Evolutionary conservation across 1,284 basidiomycete genomes (phyloP).

Genomic region (Boletus mariae): DNA sequence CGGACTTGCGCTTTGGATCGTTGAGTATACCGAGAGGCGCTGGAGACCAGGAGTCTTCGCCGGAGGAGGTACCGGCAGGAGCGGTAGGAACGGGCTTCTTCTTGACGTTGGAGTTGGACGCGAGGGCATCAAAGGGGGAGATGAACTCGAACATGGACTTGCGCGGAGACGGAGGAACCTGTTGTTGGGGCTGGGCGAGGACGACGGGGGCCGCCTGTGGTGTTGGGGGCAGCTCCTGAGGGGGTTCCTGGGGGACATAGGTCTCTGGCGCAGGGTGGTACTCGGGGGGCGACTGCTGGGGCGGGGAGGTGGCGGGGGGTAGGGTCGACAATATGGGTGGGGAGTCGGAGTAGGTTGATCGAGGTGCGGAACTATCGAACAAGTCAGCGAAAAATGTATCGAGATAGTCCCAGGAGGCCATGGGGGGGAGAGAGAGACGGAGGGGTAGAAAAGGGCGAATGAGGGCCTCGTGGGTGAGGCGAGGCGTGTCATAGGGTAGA

Average conservation of each 20-base stretch:
- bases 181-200: slow-evolving; percentile 36
- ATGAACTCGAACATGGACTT: slow-evolving; percentile 81
- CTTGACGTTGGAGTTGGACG: slow-evolving; percentile 46
- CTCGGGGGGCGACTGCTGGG: slow-evolving; percentile 30
- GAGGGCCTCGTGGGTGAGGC: slow-evolving; percentile 26
- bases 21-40: slow-evolving; percentile 35
- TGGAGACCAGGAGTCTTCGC: slow-evolving; percentile 55
- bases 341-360: slow-evolving; percentile 55
- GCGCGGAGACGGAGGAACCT: slow-evolving; percentile 61
- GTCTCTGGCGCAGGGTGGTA: slow-evolving; percentile 38
- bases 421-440: slow-evolving; percentile 11
- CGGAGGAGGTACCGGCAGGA: slow-evolving; percentile 40
- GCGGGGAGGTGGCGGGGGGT: slow-evolving; percentile 46
- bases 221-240: slow-evolving; percentile 34
- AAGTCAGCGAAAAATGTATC: slow-evolving; percentile 31
- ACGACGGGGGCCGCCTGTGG: slow-evolving; percentile 28
- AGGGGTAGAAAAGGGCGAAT: slow-evolving; percentile 21
- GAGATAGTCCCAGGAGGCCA: slow-evolving; percentile 33
- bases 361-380: slow-evolving; percentile 44
- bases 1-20: slow-evolving; percentile 73
- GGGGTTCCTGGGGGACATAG: slow-evolving; percentile 44
- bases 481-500: slow-evolving; percentile 18
- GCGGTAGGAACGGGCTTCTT: slow-evolving; percentile 55
- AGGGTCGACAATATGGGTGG: slow-evolving; percentile 38
- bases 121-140: slow-evolving; percentile 76